Evolutionary conservation across 2,329 filamentous ascomycete genomes (phyloP).

Genomic region (Cladosporium austrohemisphaericum): DNA sequence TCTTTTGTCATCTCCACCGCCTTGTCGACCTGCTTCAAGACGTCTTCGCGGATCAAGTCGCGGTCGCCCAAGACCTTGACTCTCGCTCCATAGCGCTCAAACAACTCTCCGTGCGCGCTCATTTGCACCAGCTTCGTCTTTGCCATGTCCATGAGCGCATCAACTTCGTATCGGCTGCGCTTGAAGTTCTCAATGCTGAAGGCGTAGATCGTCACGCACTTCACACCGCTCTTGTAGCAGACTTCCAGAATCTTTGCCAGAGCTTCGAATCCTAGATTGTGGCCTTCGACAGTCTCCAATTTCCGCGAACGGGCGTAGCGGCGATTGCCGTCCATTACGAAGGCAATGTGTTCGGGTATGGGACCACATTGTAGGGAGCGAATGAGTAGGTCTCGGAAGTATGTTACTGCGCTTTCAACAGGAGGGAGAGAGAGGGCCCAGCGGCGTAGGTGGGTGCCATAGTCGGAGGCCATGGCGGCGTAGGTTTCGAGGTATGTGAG

Average conservation of each 20-base stretch:
- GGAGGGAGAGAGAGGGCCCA: conserved; percentile 88
- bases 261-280: conserved; percentile 93
- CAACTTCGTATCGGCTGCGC: conserved; percentile 91
- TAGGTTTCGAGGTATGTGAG: not conserved
- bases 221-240: conserved; percentile 95
- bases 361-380: conserved; percentile 85
- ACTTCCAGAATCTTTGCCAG: conserved; percentile 93
- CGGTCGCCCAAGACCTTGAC: conserved; percentile 82
- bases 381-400: conserved; percentile 79
- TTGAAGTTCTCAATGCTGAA: conserved; percentile 99
- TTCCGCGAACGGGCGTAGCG: conserved; percentile 85
- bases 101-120: conserved; percentile 84
- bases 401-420: conserved; percentile 79
- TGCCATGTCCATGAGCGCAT: conserved; percentile 95
- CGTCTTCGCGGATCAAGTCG: conserved; percentile 78
- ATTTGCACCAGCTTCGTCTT: conserved; percentile 92
- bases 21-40: conserved; percentile 80
- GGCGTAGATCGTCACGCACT: conserved; percentile 94
- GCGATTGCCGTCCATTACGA: conserved; percentile 98
- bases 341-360: conserved; percentile 93
- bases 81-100: conserved; percentile 87
- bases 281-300: conserved; percentile 94
- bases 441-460: conserved; percentile 54
- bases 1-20: conserved; percentile 82
- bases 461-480: conserved; percentile 8